Evolutionary conservation across 2,329 filamentous ascomycete species (phyloP).

Genomic region (Hyphodiscus sp.): DNA sequence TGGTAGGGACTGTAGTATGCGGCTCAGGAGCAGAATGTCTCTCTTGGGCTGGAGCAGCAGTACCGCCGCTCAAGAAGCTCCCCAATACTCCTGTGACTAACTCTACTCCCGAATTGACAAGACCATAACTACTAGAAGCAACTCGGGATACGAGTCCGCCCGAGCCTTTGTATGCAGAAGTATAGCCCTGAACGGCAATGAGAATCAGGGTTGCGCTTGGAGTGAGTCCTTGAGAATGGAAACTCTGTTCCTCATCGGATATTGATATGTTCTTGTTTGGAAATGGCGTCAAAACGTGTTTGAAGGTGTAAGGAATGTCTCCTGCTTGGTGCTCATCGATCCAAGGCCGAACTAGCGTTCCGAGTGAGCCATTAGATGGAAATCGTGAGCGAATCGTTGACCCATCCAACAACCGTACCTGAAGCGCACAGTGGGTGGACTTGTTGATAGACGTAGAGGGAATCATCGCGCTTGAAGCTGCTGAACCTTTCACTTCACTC

Average conservation of each 20-base stretch:
- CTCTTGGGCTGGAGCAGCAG: constrained; percentile 10
- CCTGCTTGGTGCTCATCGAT: constrained; percentile 60
- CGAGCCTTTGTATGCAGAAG: constrained; percentile 46
- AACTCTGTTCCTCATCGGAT: constrained; percentile 62
- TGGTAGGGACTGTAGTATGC: constrained; percentile 15
- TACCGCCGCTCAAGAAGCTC: constrained; percentile 37
- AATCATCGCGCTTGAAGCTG: not conserved
- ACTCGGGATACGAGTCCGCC: constrained; percentile 31
- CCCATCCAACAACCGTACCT: constrained; percentile 80
- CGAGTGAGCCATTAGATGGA: constrained; percentile 54
- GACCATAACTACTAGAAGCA: constrained; percentile 29
- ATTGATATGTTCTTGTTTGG: constrained; percentile 70
- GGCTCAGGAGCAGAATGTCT: not conserved
- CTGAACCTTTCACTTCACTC: constrained; percentile 11
- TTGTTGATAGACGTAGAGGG: constrained; percentile 5
- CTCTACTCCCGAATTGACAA: constrained; percentile 37
- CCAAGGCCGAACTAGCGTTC: constrained; percentile 66
- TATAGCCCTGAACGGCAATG: constrained; percentile 59
- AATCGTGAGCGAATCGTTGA: constrained; percentile 71
- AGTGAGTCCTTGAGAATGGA: constrained; percentile 64
- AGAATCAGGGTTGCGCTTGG: constrained; percentile 81
- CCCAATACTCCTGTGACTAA: constrained; percentile 37
- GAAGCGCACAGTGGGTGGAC: constrained; percentile 50
- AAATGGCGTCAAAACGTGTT: constrained; percentile 71
- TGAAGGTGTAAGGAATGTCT: constrained; percentile 69